phyloP scores from a whole-genome alignment of 2,329 filamentous ascomycete species.

The Clarireedia homoeocarpa region DNA sequence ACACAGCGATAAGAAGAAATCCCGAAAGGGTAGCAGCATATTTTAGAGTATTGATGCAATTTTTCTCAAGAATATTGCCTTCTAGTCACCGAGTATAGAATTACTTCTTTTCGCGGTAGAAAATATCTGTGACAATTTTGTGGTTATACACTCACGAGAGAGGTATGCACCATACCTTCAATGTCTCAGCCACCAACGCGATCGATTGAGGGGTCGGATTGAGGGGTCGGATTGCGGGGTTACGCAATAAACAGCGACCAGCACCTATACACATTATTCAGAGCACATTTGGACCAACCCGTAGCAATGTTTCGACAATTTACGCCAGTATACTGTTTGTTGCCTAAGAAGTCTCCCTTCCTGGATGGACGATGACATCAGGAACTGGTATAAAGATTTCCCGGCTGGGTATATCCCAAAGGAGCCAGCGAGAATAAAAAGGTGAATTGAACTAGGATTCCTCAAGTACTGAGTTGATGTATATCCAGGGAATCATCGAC shows the following conservation, averaged over 20 bases:
- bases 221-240: not conserved
- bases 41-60: not conserved
- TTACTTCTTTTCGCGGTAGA: not conserved
- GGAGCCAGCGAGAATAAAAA: not conserved
- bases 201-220: not conserved
- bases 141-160: not conserved
- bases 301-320: not conserved
- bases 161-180: not conserved
- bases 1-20: constrained; percentile 27
- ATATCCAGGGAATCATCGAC: not conserved
- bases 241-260: not conserved
- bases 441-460: not conserved
- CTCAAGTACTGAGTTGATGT: not conserved
- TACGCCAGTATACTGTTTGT: not conserved
- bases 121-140: not conserved
- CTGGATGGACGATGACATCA: not conserved
- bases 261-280: not conserved
- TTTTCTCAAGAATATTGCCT: not conserved
- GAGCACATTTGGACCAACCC: not conserved
- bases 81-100: not conserved
- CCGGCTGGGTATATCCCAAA: not conserved
- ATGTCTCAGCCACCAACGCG: not conserved
- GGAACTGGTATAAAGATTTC: not conserved
- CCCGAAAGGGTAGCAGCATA: constrained; percentile 10
- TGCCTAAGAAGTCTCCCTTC: not conserved